A percentile compares a stretch with the other conserved stretches of the same genome.
Evolutionary conservation across 768 basidiomycete genomes (phyloP).

Genomic region (Suillus variegatus): DNA sequence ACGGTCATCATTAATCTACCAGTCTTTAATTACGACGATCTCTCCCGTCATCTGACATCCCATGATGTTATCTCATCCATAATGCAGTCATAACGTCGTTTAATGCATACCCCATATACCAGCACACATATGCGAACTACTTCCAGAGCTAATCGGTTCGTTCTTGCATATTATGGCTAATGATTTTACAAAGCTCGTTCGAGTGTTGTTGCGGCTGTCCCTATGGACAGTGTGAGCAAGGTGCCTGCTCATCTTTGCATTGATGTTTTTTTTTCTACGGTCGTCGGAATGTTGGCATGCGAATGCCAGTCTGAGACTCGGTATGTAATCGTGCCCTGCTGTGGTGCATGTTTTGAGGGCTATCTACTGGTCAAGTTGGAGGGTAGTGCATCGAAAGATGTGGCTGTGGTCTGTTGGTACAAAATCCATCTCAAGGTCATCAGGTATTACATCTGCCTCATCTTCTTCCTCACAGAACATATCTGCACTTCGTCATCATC

Average conservation of each 20-base stretch:
- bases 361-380: slow-evolving; percentile 80
- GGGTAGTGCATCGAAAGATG: slow-evolving; percentile 37
- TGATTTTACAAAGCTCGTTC: not conserved
- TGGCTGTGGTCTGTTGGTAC: not conserved
- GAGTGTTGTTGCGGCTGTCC: not conserved
- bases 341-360: slow-evolving; percentile 84
- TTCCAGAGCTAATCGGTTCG: not conserved
- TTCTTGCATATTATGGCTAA: not conserved
- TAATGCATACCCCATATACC: not conserved
- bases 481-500: not conserved
- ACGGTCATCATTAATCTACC: not conserved
- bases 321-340: slow-evolving; percentile 46
- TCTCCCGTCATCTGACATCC: not conserved
- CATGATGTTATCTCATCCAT: not conserved
- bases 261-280: not conserved
- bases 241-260: not conserved
- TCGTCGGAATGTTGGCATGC: not conserved
- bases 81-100: not conserved
- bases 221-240: not conserved
- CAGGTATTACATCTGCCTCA: not conserved
- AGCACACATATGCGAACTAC: not conserved
- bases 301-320: not conserved
- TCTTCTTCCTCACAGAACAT: not conserved
- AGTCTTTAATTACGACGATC: not conserved
- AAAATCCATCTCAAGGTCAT: not conserved